phyloP scores from a whole-genome alignment of 306 rosid species.

The Benincasa hispida region DNA sequence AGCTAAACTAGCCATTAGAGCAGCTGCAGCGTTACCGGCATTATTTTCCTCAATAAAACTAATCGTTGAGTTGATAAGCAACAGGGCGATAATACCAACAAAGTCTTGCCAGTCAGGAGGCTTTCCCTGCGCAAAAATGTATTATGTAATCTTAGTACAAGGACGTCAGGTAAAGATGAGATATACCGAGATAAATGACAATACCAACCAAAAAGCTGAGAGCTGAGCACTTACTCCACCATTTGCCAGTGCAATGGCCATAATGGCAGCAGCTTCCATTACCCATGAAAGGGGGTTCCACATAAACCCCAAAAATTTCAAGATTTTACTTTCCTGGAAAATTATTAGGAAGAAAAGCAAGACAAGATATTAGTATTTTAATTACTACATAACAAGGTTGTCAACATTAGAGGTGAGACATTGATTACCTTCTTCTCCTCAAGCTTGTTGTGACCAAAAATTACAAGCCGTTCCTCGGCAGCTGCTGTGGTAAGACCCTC shows the following conservation, averaged over 20 bases:
- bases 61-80: slow-evolving; percentile 10
- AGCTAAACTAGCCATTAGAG: slow-evolving; percentile 13
- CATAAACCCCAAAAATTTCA: slow-evolving; percentile 95
- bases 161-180: not conserved
- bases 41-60: slow-evolving; percentile 15
- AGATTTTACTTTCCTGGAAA: slow-evolving; percentile 74
- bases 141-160: not conserved
- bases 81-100: slow-evolving; percentile 11
- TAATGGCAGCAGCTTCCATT: slow-evolving; percentile 98
- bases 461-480: slow-evolving; percentile 75
- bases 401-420: not conserved
- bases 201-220: slow-evolving; percentile 5
- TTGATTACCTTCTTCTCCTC: slow-evolving; percentile 64
- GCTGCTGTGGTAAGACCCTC: slow-evolving; percentile 78
- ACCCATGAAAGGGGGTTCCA: slow-evolving; percentile 99
- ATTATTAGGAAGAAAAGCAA: slow-evolving; percentile 15
- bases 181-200: not conserved
- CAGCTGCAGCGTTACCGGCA: slow-evolving; percentile 16
- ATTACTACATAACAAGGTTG: not conserved
- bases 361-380: not conserved
- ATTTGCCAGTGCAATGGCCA: slow-evolving; percentile 99
- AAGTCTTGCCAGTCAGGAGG: slow-evolving; percentile 16
- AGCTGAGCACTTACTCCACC: slow-evolving; percentile 63
- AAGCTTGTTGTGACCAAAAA: slow-evolving; percentile 93
- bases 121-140: slow-evolving; percentile 7